Conservation (phyloP, 768 basidiomycete species). For the Kwoniella sp. region DNA sequence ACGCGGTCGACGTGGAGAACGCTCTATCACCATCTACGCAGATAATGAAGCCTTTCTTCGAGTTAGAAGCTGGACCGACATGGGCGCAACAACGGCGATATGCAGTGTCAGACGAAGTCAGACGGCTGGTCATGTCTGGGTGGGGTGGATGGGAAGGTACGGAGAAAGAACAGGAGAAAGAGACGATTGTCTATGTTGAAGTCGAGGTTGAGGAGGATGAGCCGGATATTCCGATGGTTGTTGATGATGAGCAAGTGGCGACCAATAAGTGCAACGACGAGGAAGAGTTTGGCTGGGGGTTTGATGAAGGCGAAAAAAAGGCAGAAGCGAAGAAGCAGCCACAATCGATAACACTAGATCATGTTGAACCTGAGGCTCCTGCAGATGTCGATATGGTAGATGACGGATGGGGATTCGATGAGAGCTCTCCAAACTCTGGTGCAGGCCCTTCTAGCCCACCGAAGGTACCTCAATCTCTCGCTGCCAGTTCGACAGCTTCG, state of each 20-base stretch:
- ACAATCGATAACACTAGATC: background rate
- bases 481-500: background rate
- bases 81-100: constrained; percentile 77
- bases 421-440: constrained; percentile 42
- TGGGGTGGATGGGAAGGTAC: constrained; percentile 46
- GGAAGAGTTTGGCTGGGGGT: constrained; percentile 51
- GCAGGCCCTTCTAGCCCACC: constrained; percentile 20
- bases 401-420: constrained; percentile 61
- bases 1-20: constrained; percentile 71
- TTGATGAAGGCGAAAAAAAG: constrained; percentile 1
- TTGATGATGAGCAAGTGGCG: background rate
- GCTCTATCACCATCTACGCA: constrained; percentile 61
- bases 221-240: constrained; percentile 7
- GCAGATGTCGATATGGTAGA: constrained; percentile 37
- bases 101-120: constrained; percentile 66
- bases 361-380: constrained; percentile 10
- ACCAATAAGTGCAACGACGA: constrained; percentile 22
- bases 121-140: constrained; percentile 61
- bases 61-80: constrained; percentile 65
- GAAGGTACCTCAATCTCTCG: constrained; percentile 11
- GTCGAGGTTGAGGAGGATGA: constrained; percentile 42
- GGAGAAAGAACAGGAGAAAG: constrained; percentile 30
- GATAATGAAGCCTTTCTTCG: constrained; percentile 70
- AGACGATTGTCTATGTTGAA: constrained; percentile 37
- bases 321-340: background rate